Percentiles rank a stretch among this genome's conserved stretches.
These are phyloP conservation scores for Blastobotrys ciferrii DNA, from an alignment of 1,139 yeast species.

Conservation along the genomic window DNA sequence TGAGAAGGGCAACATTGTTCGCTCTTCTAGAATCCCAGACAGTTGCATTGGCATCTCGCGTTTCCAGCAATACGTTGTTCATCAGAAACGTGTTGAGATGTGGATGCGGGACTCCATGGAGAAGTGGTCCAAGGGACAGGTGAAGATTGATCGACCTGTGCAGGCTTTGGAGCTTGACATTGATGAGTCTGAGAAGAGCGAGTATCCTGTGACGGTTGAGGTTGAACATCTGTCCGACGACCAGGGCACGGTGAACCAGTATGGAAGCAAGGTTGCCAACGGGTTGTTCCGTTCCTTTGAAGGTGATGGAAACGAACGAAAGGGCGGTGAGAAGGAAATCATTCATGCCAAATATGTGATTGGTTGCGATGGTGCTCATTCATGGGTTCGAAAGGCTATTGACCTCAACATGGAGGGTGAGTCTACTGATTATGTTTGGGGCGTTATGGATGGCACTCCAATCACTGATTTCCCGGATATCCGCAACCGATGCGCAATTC, in stretches of 20 bases:
- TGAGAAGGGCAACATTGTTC: conserved; percentile 21
- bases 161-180: conserved; percentile 33
- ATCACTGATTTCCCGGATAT: conserved; percentile 42
- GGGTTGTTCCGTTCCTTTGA: conserved; percentile 39
- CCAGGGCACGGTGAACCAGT: conserved; percentile 33
- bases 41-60: conserved; percentile 37
- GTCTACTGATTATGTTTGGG: conserved; percentile 42
- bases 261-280: conserved; percentile 31
- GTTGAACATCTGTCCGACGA: conserved; percentile 27
- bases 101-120: conserved; percentile 35
- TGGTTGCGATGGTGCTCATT: conserved; percentile 43
- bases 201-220: conserved; percentile 37
- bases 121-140: conserved; percentile 32
- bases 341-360: conserved; percentile 40
- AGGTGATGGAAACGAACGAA: conserved; percentile 29
- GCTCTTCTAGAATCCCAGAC: conserved; percentile 36
- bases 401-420: conserved; percentile 39
- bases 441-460: conserved; percentile 41
- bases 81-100: conserved; percentile 39
- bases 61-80: conserved; percentile 37
- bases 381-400: conserved; percentile 39
- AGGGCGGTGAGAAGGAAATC: conserved; percentile 17
- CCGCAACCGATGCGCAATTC: conserved; percentile 39
- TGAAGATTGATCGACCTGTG: conserved; percentile 34
- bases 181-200: conserved; percentile 31